These are phyloP conservation scores for Willaertia magna DNA, from an alignment of 208 protist genomes.

Conservation along the genomic window DNA sequence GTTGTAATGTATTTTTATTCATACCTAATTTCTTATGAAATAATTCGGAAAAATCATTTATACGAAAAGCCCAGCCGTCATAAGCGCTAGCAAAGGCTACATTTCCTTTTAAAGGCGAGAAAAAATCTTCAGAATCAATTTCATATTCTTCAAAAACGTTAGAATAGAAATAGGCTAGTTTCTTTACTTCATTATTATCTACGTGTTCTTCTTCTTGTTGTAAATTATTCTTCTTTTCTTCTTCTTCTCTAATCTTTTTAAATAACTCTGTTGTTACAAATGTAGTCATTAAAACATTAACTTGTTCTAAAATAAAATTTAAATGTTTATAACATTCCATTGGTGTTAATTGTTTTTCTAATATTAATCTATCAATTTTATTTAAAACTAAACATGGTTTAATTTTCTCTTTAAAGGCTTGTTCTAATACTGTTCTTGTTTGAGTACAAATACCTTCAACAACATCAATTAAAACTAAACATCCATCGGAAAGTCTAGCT, in stretches of 20 bases:
- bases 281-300: conserved; percentile 62
- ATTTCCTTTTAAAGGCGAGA: conserved; percentile 86
- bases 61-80: conserved; percentile 74
- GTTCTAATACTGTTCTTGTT: conserved; percentile 78
- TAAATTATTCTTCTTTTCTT: conserved; percentile 38
- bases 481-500: conserved; percentile 89
- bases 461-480: conserved; percentile 92
- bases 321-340: conserved; percentile 77
- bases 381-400: conserved; percentile 91
- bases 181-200: background rate
- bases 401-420: conserved; percentile 85
- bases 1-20: conserved; percentile 42
- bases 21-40: conserved; percentile 70
- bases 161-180: background rate
- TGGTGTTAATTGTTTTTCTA: conserved; percentile 70
- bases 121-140: conserved; percentile 67
- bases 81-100: conserved; percentile 89
- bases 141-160: background rate
- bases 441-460: conserved; percentile 94
- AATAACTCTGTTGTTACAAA: conserved; percentile 55
- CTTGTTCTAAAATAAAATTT: conserved; percentile 74
- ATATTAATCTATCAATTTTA: conserved; percentile 94
- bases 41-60: conserved; percentile 70
- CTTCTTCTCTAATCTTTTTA: conserved; percentile 43
- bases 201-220: background rate